Evolutionary conservation across 2,329 filamentous ascomycete species (phyloP).

Genomic region (Pseudogymnoascus sp.): DNA sequence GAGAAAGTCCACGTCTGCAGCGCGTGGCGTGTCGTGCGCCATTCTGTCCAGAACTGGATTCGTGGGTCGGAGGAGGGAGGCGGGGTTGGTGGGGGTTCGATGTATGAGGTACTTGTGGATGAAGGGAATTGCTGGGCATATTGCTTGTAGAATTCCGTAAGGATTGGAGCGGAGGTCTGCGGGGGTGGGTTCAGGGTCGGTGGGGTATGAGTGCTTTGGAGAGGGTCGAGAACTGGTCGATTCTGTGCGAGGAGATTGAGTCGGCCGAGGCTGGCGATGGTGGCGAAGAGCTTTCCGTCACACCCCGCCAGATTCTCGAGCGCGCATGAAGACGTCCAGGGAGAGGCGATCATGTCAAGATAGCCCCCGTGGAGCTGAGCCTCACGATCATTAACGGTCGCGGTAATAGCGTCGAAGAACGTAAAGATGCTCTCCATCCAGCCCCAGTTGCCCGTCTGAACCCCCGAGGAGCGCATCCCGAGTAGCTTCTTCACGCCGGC

Average conservation of each 20-base stretch:
- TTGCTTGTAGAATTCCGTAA: conserved; percentile 42
- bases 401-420: conserved; percentile 88
- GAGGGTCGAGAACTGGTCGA: conserved; percentile 45
- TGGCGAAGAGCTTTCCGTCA: conserved; percentile 77
- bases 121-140: conserved; percentile 43
- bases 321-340: conserved; percentile 46
- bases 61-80: conserved; percentile 31
- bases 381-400: conserved; percentile 85
- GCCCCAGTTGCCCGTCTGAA: conserved; percentile 57
- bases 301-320: conserved; percentile 80
- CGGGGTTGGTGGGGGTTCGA: conserved; percentile 14
- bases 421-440: conserved; percentile 94
- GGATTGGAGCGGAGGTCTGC: conserved; percentile 28
- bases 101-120: background rate
- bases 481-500: conserved; percentile 88
- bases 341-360: conserved; percentile 55
- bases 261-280: conserved; percentile 73
- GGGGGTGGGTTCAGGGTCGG: conserved; percentile 30
- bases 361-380: conserved; percentile 61
- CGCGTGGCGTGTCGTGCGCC: conserved; percentile 67
- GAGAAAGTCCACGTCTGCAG: conserved; percentile 78
- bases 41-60: conserved; percentile 72
- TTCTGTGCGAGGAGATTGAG: conserved; percentile 76
- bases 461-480: conserved; percentile 52
- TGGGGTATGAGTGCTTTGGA: conserved; percentile 30